Conservation (phyloP, 345 rosid genomes). For the Brassica nigra region DNA sequence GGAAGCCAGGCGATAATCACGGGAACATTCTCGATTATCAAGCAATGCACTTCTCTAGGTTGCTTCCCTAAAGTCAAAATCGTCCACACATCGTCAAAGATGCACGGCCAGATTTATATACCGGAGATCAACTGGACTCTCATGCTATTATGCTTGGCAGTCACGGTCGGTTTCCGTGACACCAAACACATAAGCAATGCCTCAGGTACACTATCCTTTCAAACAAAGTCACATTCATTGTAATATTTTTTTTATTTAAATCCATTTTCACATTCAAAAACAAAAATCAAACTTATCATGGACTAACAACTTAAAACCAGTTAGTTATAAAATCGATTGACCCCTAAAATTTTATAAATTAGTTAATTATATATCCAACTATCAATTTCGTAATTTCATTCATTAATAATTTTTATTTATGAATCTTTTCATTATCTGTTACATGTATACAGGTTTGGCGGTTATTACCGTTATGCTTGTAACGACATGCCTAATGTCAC, state of each 20-base stretch:
- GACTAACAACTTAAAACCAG: too few species aligned
- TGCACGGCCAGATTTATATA: slow-evolving; percentile 93
- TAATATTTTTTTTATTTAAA: too few species aligned
- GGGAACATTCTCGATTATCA: slow-evolving; percentile 95
- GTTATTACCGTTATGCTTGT: slow-evolving; percentile 97
- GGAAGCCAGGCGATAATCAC: slow-evolving; percentile 98
- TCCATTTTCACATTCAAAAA: too few species aligned
- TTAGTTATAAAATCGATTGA: too few species aligned
- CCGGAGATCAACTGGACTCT: slow-evolving; percentile 98
- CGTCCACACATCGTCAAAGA: slow-evolving; percentile 84
- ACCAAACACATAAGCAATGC: slow-evolving; percentile 91
- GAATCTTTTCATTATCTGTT: slow-evolving; percentile 2
- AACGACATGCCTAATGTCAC: slow-evolving; percentile 89
- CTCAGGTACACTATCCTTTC: slow-evolving; percentile 50
- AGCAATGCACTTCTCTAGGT: slow-evolving; percentile 89
- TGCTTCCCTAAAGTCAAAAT: slow-evolving; percentile 95
- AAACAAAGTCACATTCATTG: background rate
- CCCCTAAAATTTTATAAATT: too few species aligned
- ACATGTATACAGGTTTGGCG: slow-evolving; percentile 69
- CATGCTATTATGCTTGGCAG: slow-evolving; percentile 93
- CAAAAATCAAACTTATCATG: too few species aligned
- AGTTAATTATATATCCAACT: background rate
- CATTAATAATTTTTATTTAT: background rate
- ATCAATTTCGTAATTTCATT: too few species aligned
- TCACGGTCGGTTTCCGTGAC: slow-evolving; percentile 88